phyloP scores from a whole-genome alignment of 352 stramenopile genomes.

The Pythium aquatile region DNA sequence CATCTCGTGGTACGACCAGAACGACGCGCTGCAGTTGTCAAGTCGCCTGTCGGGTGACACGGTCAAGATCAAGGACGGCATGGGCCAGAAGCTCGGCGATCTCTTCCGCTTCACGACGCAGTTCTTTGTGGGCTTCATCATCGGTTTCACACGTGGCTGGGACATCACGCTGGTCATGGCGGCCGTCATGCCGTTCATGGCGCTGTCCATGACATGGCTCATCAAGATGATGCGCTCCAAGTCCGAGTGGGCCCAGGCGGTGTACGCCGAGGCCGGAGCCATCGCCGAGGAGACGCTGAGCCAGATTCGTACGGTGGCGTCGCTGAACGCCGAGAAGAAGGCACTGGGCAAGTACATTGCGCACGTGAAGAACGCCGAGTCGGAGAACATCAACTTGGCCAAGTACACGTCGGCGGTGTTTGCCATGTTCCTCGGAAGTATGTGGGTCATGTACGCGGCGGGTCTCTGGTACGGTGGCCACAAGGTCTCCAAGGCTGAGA shows the following conservation, averaged over 20 bases:
- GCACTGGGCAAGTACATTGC: conserved; percentile 24
- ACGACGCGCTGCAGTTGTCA: conserved; percentile 26
- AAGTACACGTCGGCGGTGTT: conserved; percentile 25
- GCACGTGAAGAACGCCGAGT: conserved; percentile 27
- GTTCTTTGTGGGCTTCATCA: conserved; percentile 23
- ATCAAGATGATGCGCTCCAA: conserved; percentile 18
- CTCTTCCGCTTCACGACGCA: conserved; percentile 19
- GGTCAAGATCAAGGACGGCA: conserved; percentile 6
- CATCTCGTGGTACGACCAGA: conserved; percentile 31
- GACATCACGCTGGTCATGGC: conserved; percentile 19
- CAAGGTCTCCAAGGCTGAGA: conserved; percentile 34
- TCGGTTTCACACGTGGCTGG: conserved; percentile 24
- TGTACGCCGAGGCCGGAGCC: background rate
- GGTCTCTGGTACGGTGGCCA: conserved; percentile 56
- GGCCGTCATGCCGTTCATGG: conserved; percentile 19
- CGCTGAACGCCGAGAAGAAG: conserved; percentile 25
- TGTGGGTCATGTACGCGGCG: conserved; percentile 52
- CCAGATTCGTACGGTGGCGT: conserved; percentile 29
- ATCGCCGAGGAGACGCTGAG: conserved; percentile 24
- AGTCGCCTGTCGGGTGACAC: conserved; percentile 18
- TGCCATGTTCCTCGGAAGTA: conserved; percentile 29
- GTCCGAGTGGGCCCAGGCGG: background rate
- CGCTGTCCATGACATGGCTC: conserved; percentile 12
- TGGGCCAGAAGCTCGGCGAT: conserved; percentile 23
- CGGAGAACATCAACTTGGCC: conserved; percentile 26